Percentiles rank a stretch among this genome's conserved stretches.
Conservation (phyloP, 2,329 filamentous ascomycete species). For the Alternaria gansuensis region DNA sequence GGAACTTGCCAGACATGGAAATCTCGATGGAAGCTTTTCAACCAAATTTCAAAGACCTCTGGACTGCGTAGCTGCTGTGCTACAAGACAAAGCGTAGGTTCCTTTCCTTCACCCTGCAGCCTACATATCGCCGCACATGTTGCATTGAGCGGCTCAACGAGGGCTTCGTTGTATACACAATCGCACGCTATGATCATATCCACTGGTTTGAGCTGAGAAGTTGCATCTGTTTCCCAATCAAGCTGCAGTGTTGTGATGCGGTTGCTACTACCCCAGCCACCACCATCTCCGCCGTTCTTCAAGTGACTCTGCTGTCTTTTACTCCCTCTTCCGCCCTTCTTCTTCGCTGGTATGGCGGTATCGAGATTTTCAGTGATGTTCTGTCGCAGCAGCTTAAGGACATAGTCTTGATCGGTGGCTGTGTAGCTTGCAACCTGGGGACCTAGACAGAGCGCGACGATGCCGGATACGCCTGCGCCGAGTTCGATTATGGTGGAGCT, state of each 20-base stretch:
- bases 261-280: background rate
- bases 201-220: slow-evolving; percentile 63
- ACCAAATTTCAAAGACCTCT: slow-evolving; percentile 85
- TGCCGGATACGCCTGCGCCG: slow-evolving; percentile 84
- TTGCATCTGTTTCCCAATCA: slow-evolving; percentile 79
- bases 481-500: slow-evolving; percentile 77
- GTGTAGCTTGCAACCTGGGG: slow-evolving; percentile 71
- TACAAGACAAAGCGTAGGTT: slow-evolving; percentile 76
- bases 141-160: slow-evolving; percentile 82
- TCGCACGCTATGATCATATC: slow-evolving; percentile 86
- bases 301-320: slow-evolving; percentile 35
- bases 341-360: slow-evolving; percentile 21
- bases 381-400: slow-evolving; percentile 75
- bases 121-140: slow-evolving; percentile 79
- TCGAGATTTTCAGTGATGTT: slow-evolving; percentile 73
- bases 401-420: slow-evolving; percentile 89
- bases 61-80: slow-evolving; percentile 88
- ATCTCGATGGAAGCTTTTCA: slow-evolving; percentile 69
- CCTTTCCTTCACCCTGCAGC: slow-evolving; percentile 56
- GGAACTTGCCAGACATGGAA: slow-evolving; percentile 83
- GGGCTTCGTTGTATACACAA: slow-evolving; percentile 92
- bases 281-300: slow-evolving; percentile 34
- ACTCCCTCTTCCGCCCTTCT: slow-evolving; percentile 21
- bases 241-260: slow-evolving; percentile 55
- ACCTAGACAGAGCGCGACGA: slow-evolving; percentile 75